Evolutionary conservation across 306 rosid genomes (phyloP), one percentile per base, ranked within the genome.

Genomic region (Cucurbita argyrosperma): DNA sequence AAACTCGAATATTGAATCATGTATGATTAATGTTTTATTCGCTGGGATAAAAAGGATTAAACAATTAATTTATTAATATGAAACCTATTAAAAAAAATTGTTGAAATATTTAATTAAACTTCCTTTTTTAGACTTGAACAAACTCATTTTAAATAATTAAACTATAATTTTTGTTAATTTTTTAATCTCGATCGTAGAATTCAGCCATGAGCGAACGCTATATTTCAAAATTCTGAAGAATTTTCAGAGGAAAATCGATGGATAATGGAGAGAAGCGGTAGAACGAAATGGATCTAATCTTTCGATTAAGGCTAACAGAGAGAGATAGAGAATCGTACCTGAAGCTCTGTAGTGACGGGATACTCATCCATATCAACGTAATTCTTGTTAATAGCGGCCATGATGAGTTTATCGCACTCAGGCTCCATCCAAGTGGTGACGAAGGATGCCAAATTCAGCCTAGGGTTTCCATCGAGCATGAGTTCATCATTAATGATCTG

Each of bases 341-440:
- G 89, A 21, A 85, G 85, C 58, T 85, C 89, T 19, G 89, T 85
- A 59, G 89, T 85, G 69, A 85, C 87, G 5, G 89, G 89, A 46
- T 85, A 85, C 39, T 85, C 89, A 70, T 85, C 89, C 89, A 85
- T 85, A 80, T 85, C 89, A 3, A 85, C 89, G 55, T 85, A 85
- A 54, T 85, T 85, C 83, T 85, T 85, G 79, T 83, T 85, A 62
- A 83, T 58, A 74, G 87, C 23, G 18, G 80, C 76, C 87, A 83
- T 86, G 46, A 83, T 81, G 71, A 83, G 87, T 67, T 81, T 86
- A 47, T 83, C 90, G 35, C 90, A 86, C 69, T 83, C 90, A 4
- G 90, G 90, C 76, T 86, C 90, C 90, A 86, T 86, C 90, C 90
- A 86, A 26, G 90, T 86, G 16, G 90, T 86, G 49, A 86, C 90